These are phyloP conservation scores for Cryomyces minteri DNA, from an alignment of 495 filamentous ascomycete genomes.

Conservation along the genomic window DNA sequence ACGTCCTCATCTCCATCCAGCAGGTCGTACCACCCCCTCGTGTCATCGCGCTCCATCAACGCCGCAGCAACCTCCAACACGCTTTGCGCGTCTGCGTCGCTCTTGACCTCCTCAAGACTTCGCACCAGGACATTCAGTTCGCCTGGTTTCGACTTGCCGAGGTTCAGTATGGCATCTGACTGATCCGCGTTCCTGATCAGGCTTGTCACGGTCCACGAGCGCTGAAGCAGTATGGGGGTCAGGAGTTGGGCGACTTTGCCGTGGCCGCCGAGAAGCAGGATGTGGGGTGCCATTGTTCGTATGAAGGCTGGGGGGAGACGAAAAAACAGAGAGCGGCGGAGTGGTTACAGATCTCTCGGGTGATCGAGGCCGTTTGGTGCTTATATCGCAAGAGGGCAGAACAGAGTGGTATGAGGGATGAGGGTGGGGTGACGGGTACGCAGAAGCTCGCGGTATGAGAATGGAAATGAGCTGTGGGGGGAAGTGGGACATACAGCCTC, in stretches of 20 bases:
- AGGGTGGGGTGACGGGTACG: no score
- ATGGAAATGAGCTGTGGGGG: no score
- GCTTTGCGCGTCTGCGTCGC: slow-evolving; percentile 36
- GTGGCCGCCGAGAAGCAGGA: slow-evolving; percentile 65
- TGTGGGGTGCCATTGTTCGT: slow-evolving; percentile 18
- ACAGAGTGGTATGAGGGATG: no score
- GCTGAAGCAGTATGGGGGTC: slow-evolving; percentile 54
- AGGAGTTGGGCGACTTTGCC: slow-evolving; percentile 63
- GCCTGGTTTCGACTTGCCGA: slow-evolving; percentile 34
- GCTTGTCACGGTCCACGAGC: slow-evolving; percentile 57
- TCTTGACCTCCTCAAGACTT: slow-evolving; percentile 52
- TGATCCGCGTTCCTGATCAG: slow-evolving; percentile 58
- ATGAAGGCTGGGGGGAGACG: no score
- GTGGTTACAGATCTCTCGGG: no score
- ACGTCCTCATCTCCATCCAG: slow-evolving; percentile 38
- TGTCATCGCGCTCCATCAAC: slow-evolving; percentile 41
- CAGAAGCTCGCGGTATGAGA: no score
- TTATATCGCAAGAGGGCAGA: no score
- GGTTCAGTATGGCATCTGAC: slow-evolving; percentile 37
- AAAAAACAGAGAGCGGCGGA: no score
- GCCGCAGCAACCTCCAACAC: slow-evolving; percentile 45
- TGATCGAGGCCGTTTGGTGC: no score
- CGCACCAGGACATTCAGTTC: slow-evolving; percentile 41
- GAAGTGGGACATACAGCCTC: no score
- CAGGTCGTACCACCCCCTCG: slow-evolving; percentile 43